Evolutionary conservation across 805 yeast species (phyloP).

Genomic region (Ogataea angusta): DNA sequence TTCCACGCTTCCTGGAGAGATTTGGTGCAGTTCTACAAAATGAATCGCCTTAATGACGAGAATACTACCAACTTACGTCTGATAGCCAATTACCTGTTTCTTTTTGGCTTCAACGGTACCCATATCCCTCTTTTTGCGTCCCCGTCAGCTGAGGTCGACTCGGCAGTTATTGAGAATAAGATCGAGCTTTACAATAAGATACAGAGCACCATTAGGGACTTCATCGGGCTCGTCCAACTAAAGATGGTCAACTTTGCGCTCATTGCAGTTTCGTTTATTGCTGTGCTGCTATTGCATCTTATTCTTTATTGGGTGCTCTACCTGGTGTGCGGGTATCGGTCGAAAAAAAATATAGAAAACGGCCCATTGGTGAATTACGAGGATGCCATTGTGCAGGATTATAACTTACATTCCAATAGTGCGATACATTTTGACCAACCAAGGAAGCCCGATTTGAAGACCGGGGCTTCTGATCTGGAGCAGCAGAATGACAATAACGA

Average conservation of each 20-base stretch:
- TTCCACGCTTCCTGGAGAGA: conserved; percentile 9
- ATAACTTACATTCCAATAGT: not conserved
- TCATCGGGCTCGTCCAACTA: conserved; percentile 19
- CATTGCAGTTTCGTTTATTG: conserved; percentile 16
- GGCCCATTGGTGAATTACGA: conserved; percentile 4
- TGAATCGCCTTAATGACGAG: not conserved
- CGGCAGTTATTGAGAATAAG: conserved; percentile 6
- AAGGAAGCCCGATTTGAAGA: not conserved
- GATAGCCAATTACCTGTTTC: conserved; percentile 21
- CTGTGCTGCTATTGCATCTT: conserved; percentile 19
- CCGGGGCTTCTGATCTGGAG: conserved; percentile 5
- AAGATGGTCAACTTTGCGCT: conserved; percentile 24
- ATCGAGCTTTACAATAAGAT: conserved; percentile 19
- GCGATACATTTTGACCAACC: conserved; percentile 5
- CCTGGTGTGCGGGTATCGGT: conserved; percentile 12
- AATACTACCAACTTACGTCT: conserved; percentile 15
- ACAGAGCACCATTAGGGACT: conserved; percentile 12
- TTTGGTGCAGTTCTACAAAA: conserved; percentile 3
- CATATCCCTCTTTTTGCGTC: conserved; percentile 16
- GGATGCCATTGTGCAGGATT: conserved; percentile 10
- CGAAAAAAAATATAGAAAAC: not conserved
- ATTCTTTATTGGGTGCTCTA: conserved; percentile 16
- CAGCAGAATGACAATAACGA: conserved; percentile 4
- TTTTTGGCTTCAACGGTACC: conserved; percentile 22
- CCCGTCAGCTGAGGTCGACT: conserved; percentile 12